Conservation (phyloP, 495 filamentous ascomycete genomes). For the Thermothielavioides terrestris region DNA sequence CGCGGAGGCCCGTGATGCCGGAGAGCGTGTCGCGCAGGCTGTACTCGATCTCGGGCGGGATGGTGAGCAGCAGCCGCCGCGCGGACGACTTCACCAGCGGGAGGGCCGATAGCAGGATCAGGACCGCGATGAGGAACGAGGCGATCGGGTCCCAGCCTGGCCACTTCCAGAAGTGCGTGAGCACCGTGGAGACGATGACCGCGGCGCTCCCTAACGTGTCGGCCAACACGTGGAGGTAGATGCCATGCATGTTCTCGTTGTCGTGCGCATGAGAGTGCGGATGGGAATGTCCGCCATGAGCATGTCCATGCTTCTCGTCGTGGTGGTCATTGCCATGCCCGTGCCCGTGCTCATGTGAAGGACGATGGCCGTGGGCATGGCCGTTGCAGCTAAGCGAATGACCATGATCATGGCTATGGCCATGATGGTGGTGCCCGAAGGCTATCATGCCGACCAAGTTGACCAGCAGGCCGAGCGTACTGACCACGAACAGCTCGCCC, state of each 20-base stretch:
- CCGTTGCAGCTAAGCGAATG: slow-evolving; percentile 16
- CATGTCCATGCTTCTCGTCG: slow-evolving; percentile 29
- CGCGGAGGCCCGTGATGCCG: slow-evolving; percentile 71
- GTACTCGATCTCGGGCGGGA: slow-evolving; percentile 84
- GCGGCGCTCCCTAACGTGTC: slow-evolving; percentile 92
- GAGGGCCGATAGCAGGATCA: slow-evolving; percentile 83
- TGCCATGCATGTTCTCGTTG: slow-evolving; percentile 99
- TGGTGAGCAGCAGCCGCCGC: slow-evolving; percentile 66
- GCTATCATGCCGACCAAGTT: slow-evolving; percentile 88
- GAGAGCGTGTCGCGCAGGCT: slow-evolving; percentile 75
- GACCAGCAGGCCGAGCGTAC: slow-evolving; percentile 71
- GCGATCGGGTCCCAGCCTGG: slow-evolving; percentile 92
- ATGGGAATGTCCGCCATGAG: slow-evolving; percentile 24
- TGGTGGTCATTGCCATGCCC: slow-evolving; percentile 43
- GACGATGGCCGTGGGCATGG: slow-evolving; percentile 32
- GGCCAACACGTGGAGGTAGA: slow-evolving; percentile 91
- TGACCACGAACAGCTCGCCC: slow-evolving; percentile 80
- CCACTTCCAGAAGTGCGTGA: slow-evolving; percentile 83
- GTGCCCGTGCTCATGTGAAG: slow-evolving; percentile 46
- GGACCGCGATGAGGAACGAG: slow-evolving; percentile 83
- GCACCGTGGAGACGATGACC: slow-evolving; percentile 82
- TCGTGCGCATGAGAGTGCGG: slow-evolving; percentile 55
- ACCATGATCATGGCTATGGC: slow-evolving; percentile 43
- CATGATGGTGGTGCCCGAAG: slow-evolving; percentile 66
- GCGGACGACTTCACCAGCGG: slow-evolving; percentile 83